These are phyloP conservation scores for Furcasterigmium sp. DNA, from an alignment of 2,329 filamentous ascomycete genomes.

Conservation along the genomic window DNA sequence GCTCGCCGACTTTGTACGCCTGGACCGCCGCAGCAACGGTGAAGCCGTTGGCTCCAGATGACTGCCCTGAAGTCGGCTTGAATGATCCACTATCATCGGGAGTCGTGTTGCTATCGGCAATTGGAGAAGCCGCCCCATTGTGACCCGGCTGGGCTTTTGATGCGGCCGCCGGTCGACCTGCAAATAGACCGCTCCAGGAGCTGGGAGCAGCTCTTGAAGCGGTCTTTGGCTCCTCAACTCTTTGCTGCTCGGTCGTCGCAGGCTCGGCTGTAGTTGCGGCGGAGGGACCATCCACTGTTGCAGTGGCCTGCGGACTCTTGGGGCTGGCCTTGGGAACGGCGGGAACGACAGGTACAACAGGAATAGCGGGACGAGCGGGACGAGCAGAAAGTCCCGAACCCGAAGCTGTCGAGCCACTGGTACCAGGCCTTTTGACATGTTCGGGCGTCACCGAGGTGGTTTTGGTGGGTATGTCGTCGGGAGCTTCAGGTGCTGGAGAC, in stretches of 20 bases:
- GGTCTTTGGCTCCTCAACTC: constrained; percentile 10
- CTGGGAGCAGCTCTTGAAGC: constrained; percentile 24
- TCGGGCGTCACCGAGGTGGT: constrained; percentile 15
- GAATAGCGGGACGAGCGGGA: constrained; percentile 24
- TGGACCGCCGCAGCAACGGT: constrained; percentile 74
- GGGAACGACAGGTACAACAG: constrained; percentile 41
- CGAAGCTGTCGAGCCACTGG: constrained; percentile 9
- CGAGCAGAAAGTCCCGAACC: neutral
- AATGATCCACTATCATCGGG: neutral
- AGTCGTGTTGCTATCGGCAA: constrained; percentile 7
- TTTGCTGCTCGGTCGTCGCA: constrained; percentile 3
- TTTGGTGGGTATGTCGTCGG: neutral
- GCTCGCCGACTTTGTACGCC: constrained; percentile 62
- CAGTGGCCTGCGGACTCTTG: constrained; percentile 18
- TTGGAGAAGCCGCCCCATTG: constrained; percentile 10
- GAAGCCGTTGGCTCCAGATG: constrained; percentile 21
- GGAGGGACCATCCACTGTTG: constrained; percentile 7
- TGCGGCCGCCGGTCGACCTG: constrained; percentile 15
- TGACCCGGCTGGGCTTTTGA: constrained; percentile 14
- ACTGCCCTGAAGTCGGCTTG: neutral
- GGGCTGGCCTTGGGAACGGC: constrained; percentile 33
- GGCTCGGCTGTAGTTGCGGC: constrained; percentile 7
- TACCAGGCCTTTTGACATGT: constrained; percentile 9
- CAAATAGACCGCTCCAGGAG: constrained; percentile 36
- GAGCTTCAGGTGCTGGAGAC: neutral